Evolutionary conservation across 2,329 filamentous ascomycete species (phyloP).

Genomic region (Chrysosporium queenslandicum): DNA sequence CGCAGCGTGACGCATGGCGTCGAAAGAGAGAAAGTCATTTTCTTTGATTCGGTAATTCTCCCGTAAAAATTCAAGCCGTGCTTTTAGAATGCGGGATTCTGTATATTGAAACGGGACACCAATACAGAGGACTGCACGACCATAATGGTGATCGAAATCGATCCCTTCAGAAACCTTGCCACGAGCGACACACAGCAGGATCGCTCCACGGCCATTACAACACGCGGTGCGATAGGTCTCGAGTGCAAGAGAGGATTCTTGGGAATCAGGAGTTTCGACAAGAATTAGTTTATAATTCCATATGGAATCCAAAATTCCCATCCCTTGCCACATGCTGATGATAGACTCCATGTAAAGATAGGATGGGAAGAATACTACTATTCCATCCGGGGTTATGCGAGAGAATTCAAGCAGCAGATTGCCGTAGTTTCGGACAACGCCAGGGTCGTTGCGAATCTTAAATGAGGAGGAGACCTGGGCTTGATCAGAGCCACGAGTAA

Average conservation of each 20-base stretch:
- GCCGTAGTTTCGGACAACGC: conserved; percentile 94
- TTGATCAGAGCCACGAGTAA: conserved; percentile 90
- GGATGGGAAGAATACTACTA: conserved; percentile 98
- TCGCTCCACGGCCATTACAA: conserved; percentile 88
- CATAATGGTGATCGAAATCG: conserved; percentile 98
- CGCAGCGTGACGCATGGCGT: conserved; percentile 97
- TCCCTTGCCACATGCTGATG: conserved; percentile 98
- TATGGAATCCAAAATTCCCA: conserved; percentile 93
- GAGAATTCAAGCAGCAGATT: conserved; percentile 89
- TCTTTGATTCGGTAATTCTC: conserved; percentile 96
- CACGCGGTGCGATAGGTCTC: conserved; percentile 97
- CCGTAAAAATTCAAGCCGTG: conserved; percentile 85
- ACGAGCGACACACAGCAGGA: conserved; percentile 87
- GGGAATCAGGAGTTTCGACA: conserved; percentile 92
- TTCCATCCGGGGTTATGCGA: conserved; percentile 87
- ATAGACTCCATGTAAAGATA: conserved; percentile 99
- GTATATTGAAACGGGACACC: conserved; percentile 98
- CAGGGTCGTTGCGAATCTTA: conserved; percentile 87
- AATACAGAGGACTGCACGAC: conserved; percentile 88
- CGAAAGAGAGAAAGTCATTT: conserved; percentile 96
- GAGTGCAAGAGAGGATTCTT: conserved; percentile 88
- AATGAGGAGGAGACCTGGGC: conserved; percentile 88
- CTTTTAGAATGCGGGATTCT: conserved; percentile 92
- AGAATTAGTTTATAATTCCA: conserved; percentile 99
- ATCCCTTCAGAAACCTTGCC: conserved; percentile 97